Base-by-base conservation (phyloP, 2,329 filamentous ascomycete species). In the Aspergillus sp. region DNA sequence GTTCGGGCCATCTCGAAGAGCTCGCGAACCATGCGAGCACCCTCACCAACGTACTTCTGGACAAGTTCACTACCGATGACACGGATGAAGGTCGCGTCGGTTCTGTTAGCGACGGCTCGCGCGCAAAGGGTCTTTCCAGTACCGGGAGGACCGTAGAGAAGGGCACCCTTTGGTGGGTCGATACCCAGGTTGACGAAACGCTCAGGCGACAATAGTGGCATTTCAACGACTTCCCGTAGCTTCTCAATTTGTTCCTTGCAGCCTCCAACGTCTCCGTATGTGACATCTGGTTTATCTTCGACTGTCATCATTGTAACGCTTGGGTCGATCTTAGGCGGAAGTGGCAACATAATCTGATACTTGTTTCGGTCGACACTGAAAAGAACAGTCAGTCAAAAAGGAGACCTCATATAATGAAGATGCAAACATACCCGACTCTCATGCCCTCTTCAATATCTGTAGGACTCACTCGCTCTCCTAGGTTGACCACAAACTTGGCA, bases 241-340 rank as follows among this genome's bases (percentile, higher is more conserved):
- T 99, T 99, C 83, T 99, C 95, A 41, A 99, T 96, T 79, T 99
- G 95, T 78, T 99, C 95, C 79, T 99, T 99, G 85, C 93, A 98
- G 56, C 95, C 95, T 78, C 95, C 95, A 41, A 99, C 93, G 80
- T 99, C 95, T 67, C 95, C 95, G 69, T 99, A 99, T 62, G 95
- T 99, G 61, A 99, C 95, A 75, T 99, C 95, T 15, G 95, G 95
- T 83, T 99, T 99, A 80, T 99, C 95, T 81, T 99, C 95, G 63
- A 99, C 95, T 50, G 95, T 98, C 95, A 99, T 99, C 95, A 99
- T 99, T 39, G 95, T 99, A 65, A 99, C 95, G 67, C 91, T 96
- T 53, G 95, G 93, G 72, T 99, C 95, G 80, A 99, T 99, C 84
- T 98, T 99, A 36, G 95, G 95, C 43, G 95, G 95, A 54, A 99